Evolutionary conservation across 768 basidiomycete genomes (phyloP).

Genomic region (Boletus barrowsii): DNA sequence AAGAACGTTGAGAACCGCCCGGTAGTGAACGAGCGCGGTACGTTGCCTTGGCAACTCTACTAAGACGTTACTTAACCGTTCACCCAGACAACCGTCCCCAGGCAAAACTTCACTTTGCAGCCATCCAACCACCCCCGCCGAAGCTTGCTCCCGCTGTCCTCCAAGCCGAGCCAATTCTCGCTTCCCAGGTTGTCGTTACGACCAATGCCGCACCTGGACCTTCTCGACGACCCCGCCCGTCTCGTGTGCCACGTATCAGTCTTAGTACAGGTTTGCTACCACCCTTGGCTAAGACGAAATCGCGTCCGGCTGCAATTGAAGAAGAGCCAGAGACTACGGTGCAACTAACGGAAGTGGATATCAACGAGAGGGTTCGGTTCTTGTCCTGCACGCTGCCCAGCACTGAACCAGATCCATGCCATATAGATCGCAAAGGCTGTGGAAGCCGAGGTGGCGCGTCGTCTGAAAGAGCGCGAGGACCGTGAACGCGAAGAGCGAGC

Average conservation of each 20-base stretch:
- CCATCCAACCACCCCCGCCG: conserved; percentile 45
- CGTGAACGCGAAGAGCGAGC: conserved; percentile 32
- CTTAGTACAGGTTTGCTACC: conserved; percentile 27
- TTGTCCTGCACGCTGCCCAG: neutral
- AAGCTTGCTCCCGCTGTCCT: conserved; percentile 46
- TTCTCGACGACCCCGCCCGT: conserved; percentile 28
- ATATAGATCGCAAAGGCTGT: conserved; percentile 72
- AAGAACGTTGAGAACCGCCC: conserved; percentile 86
- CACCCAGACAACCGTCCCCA: conserved; percentile 53
- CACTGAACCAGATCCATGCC: neutral
- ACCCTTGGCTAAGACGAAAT: conserved; percentile 17
- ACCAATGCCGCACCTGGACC: conserved; percentile 11
- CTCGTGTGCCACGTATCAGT: conserved; percentile 33
- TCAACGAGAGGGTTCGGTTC: conserved; percentile 60
- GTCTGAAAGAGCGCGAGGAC: conserved; percentile 48
- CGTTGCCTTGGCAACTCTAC: conserved; percentile 11
- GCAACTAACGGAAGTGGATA: conserved; percentile 61
- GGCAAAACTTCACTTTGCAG: conserved; percentile 65
- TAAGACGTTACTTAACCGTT: neutral
- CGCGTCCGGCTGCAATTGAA: conserved; percentile 16
- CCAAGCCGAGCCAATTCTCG: conserved; percentile 38
- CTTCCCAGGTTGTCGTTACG: conserved; percentile 5
- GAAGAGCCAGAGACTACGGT: conserved; percentile 15
- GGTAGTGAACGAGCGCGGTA: conserved; percentile 74
- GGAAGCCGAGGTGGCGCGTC: conserved; percentile 67